Evolutionary conservation across 495 filamentous ascomycete genomes (phyloP).

Genomic region (Penicillium waksmanii): DNA sequence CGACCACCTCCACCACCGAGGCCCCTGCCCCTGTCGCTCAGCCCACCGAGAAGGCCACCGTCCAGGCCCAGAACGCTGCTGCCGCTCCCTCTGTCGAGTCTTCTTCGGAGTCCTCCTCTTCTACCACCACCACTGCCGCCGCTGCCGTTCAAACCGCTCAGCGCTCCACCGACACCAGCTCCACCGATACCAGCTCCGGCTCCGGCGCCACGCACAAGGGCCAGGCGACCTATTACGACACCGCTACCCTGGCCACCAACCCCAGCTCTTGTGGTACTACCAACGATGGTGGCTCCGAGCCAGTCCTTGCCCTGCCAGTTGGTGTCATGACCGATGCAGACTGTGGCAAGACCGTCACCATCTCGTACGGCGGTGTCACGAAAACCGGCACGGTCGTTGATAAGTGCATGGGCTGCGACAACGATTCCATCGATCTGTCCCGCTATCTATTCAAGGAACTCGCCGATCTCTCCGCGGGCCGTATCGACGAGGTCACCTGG

Average conservation of each 20-base stretch:
- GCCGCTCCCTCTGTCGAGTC: conserved; percentile 14
- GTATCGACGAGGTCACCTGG: conserved; percentile 40
- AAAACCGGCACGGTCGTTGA: conserved; percentile 63
- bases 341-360: conserved; percentile 69
- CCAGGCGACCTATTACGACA: conserved; percentile 54
- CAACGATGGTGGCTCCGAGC: conserved; percentile 45
- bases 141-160: conserved; percentile 15
- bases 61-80: conserved; percentile 3
- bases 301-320: conserved; percentile 50
- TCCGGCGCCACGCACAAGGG: conserved; percentile 41
- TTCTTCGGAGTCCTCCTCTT: conserved; percentile 21
- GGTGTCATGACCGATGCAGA: conserved; percentile 61
- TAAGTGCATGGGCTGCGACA: conserved; percentile 73
- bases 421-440: conserved; percentile 50
- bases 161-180: conserved; percentile 16
- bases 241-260: conserved; percentile 35
- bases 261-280: conserved; percentile 51
- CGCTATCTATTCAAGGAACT: conserved; percentile 45
- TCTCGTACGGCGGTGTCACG: conserved; percentile 60
- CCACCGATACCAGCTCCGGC: conserved; percentile 21
- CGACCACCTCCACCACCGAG: conserved; percentile 11
- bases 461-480: conserved; percentile 32
- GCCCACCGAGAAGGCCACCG: conserved; percentile 17
- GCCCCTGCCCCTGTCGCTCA: conserved; percentile 12
- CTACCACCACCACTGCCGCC: conserved; percentile 15